phyloP scores from a whole-genome alignment of 1,139 yeast genomes.

The Yamadazyma diddensiae region DNA sequence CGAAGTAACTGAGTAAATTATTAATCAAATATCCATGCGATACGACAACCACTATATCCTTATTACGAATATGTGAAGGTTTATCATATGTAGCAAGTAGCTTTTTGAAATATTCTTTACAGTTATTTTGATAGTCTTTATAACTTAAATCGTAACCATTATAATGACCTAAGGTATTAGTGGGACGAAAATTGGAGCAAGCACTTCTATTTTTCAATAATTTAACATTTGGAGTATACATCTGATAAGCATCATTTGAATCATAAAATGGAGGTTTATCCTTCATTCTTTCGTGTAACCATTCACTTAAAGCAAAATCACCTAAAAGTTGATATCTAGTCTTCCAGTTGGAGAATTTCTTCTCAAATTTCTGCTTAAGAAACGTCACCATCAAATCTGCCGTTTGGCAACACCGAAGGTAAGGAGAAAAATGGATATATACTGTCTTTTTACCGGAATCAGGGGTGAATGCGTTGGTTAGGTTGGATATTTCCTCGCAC shows the following conservation, averaged over 20 bases:
- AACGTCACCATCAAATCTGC: constrained; percentile 39
- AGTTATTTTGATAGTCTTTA: constrained; percentile 40
- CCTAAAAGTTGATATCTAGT: constrained; percentile 41
- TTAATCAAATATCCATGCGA: constrained; percentile 45
- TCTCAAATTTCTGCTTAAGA: constrained; percentile 23
- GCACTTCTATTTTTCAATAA: constrained; percentile 31
- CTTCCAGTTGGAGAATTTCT: constrained; percentile 30
- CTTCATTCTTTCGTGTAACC: constrained; percentile 48
- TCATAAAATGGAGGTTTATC: constrained; percentile 44
- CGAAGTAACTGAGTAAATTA: constrained; percentile 39
- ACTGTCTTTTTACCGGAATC: constrained; percentile 30
- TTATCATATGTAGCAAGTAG: constrained; percentile 46
- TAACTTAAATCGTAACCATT: constrained; percentile 44
- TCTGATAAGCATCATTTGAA: constrained; percentile 46
- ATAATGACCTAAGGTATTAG: constrained; percentile 45
- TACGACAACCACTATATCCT: constrained; percentile 39
- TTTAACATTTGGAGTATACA: constrained; percentile 47
- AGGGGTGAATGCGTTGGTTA: constrained; percentile 23
- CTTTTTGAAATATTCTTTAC: constrained; percentile 42
- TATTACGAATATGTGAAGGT: constrained; percentile 30
- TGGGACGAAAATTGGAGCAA: constrained; percentile 45
- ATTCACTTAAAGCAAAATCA: constrained; percentile 47
- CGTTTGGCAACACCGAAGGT: constrained; percentile 44
- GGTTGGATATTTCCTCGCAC: constrained; percentile 27
- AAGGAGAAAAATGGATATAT: constrained; percentile 44